Percentiles rank a stretch among this genome's conserved stretches.
Conservation (phyloP, 192 early-diverging fungal genomes). For the Coemansia sp. region DNA sequence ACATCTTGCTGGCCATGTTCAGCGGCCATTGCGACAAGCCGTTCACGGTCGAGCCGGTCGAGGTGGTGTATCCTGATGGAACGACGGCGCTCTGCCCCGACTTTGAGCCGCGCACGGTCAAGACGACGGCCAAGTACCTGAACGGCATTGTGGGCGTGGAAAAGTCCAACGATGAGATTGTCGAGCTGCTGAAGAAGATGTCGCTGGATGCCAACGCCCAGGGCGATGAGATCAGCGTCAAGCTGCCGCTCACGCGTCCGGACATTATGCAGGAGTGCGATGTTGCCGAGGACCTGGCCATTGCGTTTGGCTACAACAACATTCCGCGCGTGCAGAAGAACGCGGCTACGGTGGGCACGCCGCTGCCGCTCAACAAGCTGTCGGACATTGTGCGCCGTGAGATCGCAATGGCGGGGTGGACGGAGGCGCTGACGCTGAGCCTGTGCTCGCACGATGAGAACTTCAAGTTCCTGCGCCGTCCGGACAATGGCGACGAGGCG, state of each 20-base stretch:
- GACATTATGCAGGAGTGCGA: constrained; percentile 97
- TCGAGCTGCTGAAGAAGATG: constrained; percentile 79
- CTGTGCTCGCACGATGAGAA: constrained; percentile 98
- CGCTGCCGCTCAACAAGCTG: constrained; percentile 91
- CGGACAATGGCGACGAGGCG: constrained; percentile 72
- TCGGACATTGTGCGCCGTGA: constrained; percentile 80
- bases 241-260: constrained; percentile 81
- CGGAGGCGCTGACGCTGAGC: constrained; percentile 88
- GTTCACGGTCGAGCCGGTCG: constrained; percentile 92
- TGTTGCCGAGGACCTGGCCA: constrained; percentile 95
- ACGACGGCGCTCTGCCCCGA: constrained; percentile 65
- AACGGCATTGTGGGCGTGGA: constrained; percentile 78
- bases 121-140: constrained; percentile 80
- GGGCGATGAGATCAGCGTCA: constrained; percentile 56
- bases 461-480: constrained; percentile 78
- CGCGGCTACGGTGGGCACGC: constrained; percentile 76
- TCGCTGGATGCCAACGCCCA: constrained; percentile 62
- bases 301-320: constrained; percentile 95
- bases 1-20: constrained; percentile 94
- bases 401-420: constrained; percentile 85
- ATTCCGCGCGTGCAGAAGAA: constrained; percentile 74
- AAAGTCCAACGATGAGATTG: constrained; percentile 63
- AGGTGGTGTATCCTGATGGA: constrained; percentile 82
- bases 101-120: constrained; percentile 59
- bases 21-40: constrained; percentile 85